Conservation (phyloP, 208 protist genomes). For the Acanthamoeba healyi region DNA sequence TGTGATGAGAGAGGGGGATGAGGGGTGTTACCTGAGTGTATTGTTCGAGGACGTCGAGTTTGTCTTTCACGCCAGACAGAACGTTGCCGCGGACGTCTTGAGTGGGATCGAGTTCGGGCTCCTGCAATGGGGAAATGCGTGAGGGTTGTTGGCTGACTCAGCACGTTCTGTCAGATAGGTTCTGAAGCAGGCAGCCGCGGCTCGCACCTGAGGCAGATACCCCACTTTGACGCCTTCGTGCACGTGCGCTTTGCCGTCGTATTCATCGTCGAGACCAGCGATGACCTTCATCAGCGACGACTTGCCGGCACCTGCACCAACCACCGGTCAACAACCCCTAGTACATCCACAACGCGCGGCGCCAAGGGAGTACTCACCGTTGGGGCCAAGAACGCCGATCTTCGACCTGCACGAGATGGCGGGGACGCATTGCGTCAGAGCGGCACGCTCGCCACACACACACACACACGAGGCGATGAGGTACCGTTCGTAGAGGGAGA, state of each 20-base stretch:
- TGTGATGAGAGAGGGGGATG: too few species aligned
- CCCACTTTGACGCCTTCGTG: slow-evolving; percentile 15
- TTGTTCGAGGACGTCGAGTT: slow-evolving; percentile 78
- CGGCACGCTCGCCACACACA: too few species aligned
- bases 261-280: slow-evolving; percentile 79
- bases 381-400: slow-evolving; percentile 80
- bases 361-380: too few species aligned
- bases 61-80: slow-evolving; percentile 76
- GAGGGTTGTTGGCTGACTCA: too few species aligned
- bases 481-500: slow-evolving; percentile 30
- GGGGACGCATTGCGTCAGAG: too few species aligned
- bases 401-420: too few species aligned
- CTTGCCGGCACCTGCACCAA: slow-evolving; percentile 77
- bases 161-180: too few species aligned
- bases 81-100: slow-evolving; percentile 81
- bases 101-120: slow-evolving; percentile 80
- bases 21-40: slow-evolving; percentile 62
- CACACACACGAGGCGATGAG: not conserved
- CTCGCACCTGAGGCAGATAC: slow-evolving; percentile 34
- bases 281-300: slow-evolving; percentile 81
- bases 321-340: too few species aligned
- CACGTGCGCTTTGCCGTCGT: slow-evolving; percentile 75
- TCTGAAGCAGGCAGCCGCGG: too few species aligned
- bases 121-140: too few species aligned
- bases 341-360: too few species aligned